Conservation (phyloP, 176 grass and related monocot genomes). For the Musa itinerans region DNA sequence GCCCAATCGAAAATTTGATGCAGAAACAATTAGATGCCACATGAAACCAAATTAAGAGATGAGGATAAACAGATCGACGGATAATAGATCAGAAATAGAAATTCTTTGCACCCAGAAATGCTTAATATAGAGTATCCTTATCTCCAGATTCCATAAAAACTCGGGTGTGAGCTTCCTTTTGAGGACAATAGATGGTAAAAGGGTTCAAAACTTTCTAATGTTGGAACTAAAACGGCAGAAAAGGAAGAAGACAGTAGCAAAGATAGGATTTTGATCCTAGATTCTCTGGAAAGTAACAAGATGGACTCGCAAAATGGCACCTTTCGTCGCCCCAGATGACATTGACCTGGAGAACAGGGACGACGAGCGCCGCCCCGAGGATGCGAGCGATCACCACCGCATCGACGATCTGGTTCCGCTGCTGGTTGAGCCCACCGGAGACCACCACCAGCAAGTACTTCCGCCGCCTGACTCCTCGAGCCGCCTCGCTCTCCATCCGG, state of each 20-base stretch:
- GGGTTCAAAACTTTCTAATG: conserved; percentile 22
- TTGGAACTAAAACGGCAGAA: not conserved
- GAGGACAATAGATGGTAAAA: conserved; percentile 8
- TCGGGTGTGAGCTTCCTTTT: no score
- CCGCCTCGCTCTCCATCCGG: not conserved
- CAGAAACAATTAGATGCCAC: not conserved
- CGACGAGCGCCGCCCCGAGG: conserved; percentile 9
- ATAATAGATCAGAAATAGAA: not conserved
- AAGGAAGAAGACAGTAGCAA: no score
- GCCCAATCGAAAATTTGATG: not conserved
- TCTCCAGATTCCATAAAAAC: no score
- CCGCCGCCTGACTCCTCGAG: not conserved
- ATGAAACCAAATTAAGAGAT: not conserved
- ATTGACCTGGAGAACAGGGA: conserved; percentile 12
- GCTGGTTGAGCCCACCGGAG: conserved; percentile 18
- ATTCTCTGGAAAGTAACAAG: not conserved
- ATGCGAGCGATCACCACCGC: conserved; percentile 8
- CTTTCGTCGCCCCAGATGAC: conserved; percentile 11
- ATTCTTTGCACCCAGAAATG: not conserved
- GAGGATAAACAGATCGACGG: not conserved
- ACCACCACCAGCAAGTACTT: conserved; percentile 13
- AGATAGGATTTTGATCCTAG: not conserved
- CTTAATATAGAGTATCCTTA: not conserved
- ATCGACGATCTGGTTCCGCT: conserved; percentile 22
- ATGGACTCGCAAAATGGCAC: not conserved